Evolutionary conservation across 2,329 filamentous ascomycete genomes (phyloP).

Genomic region (Graphilbum fragrans): DNA sequence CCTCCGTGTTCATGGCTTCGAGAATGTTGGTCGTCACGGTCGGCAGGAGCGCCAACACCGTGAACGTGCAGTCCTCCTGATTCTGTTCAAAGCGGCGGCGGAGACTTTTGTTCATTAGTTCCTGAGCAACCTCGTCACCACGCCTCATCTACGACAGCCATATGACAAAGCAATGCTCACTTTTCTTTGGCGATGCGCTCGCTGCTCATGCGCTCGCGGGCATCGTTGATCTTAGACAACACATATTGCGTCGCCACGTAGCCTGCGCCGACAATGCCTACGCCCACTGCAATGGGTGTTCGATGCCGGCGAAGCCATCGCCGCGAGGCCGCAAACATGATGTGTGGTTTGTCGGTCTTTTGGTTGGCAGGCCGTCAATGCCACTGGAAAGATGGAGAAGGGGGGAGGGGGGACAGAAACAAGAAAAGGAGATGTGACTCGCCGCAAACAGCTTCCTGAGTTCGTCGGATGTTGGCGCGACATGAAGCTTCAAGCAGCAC

Average conservation of each 20-base stretch:
- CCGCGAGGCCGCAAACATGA: slow-evolving; percentile 60
- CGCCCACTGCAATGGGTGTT: slow-evolving; percentile 77
- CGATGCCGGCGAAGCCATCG: slow-evolving; percentile 89
- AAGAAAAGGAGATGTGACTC: too few relatives aligned
- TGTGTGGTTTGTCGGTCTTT: neutral
- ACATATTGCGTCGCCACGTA: slow-evolving; percentile 93
- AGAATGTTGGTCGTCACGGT: slow-evolving; percentile 85
- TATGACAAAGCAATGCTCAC: slow-evolving; percentile 36
- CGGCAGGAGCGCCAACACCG: slow-evolving; percentile 86
- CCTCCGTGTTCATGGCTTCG: slow-evolving; percentile 78
- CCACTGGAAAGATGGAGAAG: too few relatives aligned
- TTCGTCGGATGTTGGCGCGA: too few relatives aligned
- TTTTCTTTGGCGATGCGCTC: slow-evolving; percentile 96
- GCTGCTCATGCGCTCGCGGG: slow-evolving; percentile 90
- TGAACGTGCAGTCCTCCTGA: slow-evolving; percentile 97
- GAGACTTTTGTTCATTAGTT: too few relatives aligned
- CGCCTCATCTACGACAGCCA: too few relatives aligned
- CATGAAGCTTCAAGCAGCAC: too few relatives aligned
- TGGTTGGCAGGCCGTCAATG: too few relatives aligned
- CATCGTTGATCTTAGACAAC: slow-evolving; percentile 79
- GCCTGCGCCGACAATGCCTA: slow-evolving; percentile 76
- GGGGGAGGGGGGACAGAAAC: slow-evolving; percentile 5
- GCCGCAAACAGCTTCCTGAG: too few relatives aligned
- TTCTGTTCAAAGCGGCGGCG: slow-evolving; percentile 97
- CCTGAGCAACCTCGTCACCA: too few relatives aligned